These are phyloP conservation scores for Chlorella sorokiniana DNA, from an alignment of 139 green algal genomes.

Conservation along the genomic window DNA sequence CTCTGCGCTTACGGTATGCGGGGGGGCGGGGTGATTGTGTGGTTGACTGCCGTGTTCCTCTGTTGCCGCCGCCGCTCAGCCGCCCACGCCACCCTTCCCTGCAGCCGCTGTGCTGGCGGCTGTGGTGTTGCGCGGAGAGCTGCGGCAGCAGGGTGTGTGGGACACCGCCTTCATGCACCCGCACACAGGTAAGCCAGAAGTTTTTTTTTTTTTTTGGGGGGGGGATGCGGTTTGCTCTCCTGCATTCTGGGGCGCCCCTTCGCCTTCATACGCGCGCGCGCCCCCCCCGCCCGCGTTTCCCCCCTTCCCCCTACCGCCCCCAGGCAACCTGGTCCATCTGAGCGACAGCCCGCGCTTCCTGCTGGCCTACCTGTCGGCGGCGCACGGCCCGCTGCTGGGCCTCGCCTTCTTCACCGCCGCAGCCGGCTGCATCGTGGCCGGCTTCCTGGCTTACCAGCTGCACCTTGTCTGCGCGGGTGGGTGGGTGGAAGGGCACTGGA, in stretches of 20 bases:
- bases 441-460: conserved; percentile 39
- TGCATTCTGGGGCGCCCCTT: no score
- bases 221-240: background rate
- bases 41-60: no score
- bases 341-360: background rate
- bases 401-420: conserved; percentile 27
- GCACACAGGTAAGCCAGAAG: background rate
- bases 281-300: no score
- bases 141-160: conserved; percentile 9
- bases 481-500: conserved; percentile 19
- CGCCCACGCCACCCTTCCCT: background rate
- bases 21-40: background rate
- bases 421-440: conserved; percentile 8
- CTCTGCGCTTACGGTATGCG: conserved; percentile 58
- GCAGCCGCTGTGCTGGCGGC: conserved; percentile 15
- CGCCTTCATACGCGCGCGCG: no score
- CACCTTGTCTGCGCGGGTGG: conserved; percentile 17
- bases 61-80: no score
- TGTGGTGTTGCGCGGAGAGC: background rate
- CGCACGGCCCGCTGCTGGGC: background rate
- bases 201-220: no score
- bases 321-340: conserved; percentile 4
- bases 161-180: background rate
- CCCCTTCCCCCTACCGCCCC: no score
- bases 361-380: background rate